These are phyloP conservation scores for Solanum clarkiae DNA, from an alignment of 257 asterid species.

Conservation along the genomic window DNA sequence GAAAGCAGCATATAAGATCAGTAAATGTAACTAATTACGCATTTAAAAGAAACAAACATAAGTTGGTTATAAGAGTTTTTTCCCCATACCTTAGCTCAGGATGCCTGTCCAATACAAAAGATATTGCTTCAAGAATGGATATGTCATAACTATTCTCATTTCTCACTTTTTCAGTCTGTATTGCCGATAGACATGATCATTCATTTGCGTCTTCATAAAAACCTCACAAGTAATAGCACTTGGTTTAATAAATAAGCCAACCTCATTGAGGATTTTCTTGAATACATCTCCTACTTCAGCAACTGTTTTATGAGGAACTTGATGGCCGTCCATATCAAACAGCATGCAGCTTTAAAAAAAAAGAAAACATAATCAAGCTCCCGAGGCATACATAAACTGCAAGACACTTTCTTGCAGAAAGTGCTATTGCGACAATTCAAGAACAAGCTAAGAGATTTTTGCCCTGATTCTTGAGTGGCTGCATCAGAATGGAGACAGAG, in stretches of 20 bases:
- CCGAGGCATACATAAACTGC: not conserved
- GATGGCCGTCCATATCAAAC: constrained; percentile 59
- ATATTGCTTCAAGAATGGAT: constrained; percentile 73
- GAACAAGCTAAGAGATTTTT: not conserved
- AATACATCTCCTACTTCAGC: constrained; percentile 72
- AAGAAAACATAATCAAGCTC: not conserved
- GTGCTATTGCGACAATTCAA: not conserved
- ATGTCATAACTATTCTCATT: constrained; percentile 54
- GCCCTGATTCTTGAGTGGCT: not conserved
- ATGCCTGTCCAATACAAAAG: constrained; percentile 56
- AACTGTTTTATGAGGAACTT: constrained; percentile 70
- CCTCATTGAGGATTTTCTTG: constrained; percentile 87
- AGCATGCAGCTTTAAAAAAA: constrained; percentile 16
- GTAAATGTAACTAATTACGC: not conserved
- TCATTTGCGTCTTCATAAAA: not conserved
- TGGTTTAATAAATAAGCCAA: constrained; percentile 8
- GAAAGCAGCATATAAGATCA: not conserved
- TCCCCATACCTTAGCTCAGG: constrained; percentile 65
- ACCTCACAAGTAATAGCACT: not conserved
- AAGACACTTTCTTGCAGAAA: not conserved
- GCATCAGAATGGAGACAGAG: not conserved
- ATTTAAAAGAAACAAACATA: not conserved
- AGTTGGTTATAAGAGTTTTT: not conserved
- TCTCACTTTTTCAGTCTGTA: constrained; percentile 82
- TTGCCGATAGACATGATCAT: constrained; percentile 4